Base-by-base conservation (phyloP, 73 alveolate species). In the Paramecium caudatum region DNA sequence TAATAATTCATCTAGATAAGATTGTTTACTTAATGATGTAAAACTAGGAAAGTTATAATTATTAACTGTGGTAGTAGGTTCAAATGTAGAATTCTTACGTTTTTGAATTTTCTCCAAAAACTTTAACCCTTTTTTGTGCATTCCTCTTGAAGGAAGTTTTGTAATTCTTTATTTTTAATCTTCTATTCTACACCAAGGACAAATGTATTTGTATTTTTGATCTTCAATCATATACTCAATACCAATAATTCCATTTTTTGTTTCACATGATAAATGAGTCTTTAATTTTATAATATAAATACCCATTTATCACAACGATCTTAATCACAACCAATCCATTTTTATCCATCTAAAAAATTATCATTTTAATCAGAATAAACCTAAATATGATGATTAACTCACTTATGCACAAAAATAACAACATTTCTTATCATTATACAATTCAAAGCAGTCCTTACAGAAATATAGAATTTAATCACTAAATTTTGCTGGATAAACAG, bases 361-460 rank as follows among this genome's bases (percentile, higher is more conserved):
- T 74, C 68, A 74, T 74, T 74, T 74, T 74, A 10, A 74, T 74
- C 88, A 37, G 47, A 21, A 21, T 74, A 74, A 3, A 74, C 68
- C 88, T 74, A 41, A 7, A 21, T 5, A 45, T 41, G 16, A 15
- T 39, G 43, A 15, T 1, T 10, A 36, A 74, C 27, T 12, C 43
- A 74, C 88, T 41, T 74, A 74, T 9, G 88, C 88, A 41, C 88
- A 74, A 27, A 74, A 74, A 74, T 74, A 37, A 45, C 88, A 74
- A 21, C 88, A 74, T 41, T 74, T 74, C 21, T 74, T 37, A 25
- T 37, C 39, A 23, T 5, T 39, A 25, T 74, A 74, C 21, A 74
- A 74, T 39, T 74, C 88, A 23, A 41, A 30, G 32, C 88, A 74
- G 25, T 74, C 68, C 32, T 74, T 37, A 74, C 88, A 74, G 43